Evolutionary conservation across 768 basidiomycete genomes (phyloP).

Genomic region (Tylopilus sp.): DNA sequence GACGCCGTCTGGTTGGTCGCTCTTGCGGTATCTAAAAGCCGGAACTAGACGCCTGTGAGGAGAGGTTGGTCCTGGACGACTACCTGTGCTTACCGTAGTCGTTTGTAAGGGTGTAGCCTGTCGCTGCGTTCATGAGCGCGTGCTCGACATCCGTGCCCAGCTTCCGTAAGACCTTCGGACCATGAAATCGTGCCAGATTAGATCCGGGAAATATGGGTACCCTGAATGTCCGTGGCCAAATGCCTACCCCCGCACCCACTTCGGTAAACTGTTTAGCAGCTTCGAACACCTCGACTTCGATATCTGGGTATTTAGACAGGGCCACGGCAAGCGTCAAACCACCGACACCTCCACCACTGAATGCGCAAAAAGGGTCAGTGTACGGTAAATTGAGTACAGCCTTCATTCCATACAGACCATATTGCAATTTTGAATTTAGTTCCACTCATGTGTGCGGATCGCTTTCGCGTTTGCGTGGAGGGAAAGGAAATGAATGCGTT

Average conservation of each 20-base stretch:
- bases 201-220: conserved; percentile 5
- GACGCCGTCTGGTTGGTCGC: too few species aligned
- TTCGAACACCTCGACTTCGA: conserved; percentile 58
- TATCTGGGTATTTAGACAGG: conserved; percentile 42
- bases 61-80: too few species aligned
- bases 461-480: background rate
- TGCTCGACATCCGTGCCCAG: conserved; percentile 18
- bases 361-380: background rate
- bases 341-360: conserved; percentile 42
- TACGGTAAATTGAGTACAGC: background rate
- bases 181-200: background rate
- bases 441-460: conserved; percentile 13
- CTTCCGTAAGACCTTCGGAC: conserved; percentile 21
- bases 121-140: conserved; percentile 15
- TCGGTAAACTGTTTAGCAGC: conserved; percentile 47
- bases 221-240: conserved; percentile 36
- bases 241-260: conserved; percentile 59
- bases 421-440: conserved; percentile 28
- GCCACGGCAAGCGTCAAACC: conserved; percentile 38
- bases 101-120: conserved; percentile 21
- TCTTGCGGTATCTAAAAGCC: too few species aligned
- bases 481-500: background rate
- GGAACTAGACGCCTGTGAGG: too few species aligned
- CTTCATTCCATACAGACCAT: conserved; percentile 21
- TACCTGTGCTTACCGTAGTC: conserved; percentile 14